Base-by-base conservation (phyloP, 306 rosid species). In the Rosa persica region DNA sequence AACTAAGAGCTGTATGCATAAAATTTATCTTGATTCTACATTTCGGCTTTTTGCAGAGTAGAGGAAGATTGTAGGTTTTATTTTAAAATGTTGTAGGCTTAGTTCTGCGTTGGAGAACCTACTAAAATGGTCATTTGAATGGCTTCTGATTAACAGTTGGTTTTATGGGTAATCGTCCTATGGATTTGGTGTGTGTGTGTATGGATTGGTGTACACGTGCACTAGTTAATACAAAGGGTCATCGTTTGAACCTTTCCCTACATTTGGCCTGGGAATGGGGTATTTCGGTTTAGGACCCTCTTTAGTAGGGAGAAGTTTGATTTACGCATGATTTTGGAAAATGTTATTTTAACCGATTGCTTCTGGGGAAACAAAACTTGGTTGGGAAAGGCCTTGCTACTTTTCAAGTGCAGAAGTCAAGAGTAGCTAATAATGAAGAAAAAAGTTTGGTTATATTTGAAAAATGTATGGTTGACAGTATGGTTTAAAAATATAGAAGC, bases 401-500 rank as follows among this genome's bases (percentile, higher is more conserved):
- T 10, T 66, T 67, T 67, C 19, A 70, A 52, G 38, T 38, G 55
- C 67, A 51, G 36, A 78, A 30, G 43, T 42, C 25, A 6, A 44
- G 12, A 40, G 22, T 23, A 65, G 30, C 12, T 3, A 46, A 30
- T 7, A 47, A 22, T 16, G 38, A 38, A 27, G 39, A 60, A 19
- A 36, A 23, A 8, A 48, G 43, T 11, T 4, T 5, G 15, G n/a
- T 13, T 58, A 54, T 10, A 5, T 36, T 54, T 62, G 3, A 57
- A 48, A 60, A 66, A 67, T 51, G 81, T 52, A 51, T 34, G 57
- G 55, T 42, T 64, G 22, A 52, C 11, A 44, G 74, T 70, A 43
- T 68, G 52, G 43, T 42, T 80, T 7, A 40, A 36, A 47, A 79
- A 54, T 72, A 61, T 44, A 51, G 23, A 71, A 49, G 42, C 80